These are phyloP conservation scores for Bryum argenteum DNA, from an alignment of 225 moss, liverwort and hornwort genomes.

Conservation along the genomic window DNA sequence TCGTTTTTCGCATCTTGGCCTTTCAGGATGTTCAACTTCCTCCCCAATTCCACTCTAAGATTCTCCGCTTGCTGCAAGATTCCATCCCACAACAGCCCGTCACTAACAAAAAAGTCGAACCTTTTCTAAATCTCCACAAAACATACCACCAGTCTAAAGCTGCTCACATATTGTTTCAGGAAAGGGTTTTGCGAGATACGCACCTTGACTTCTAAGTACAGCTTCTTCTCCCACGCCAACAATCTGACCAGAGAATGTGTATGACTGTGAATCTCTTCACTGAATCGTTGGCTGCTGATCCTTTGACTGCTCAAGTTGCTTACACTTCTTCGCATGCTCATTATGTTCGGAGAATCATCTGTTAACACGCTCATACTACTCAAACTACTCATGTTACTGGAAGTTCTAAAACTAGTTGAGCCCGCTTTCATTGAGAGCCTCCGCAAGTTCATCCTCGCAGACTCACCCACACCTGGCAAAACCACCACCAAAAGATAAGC, in stretches of 20 bases:
- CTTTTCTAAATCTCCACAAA: no score
- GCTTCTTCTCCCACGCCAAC: constrained; percentile 84
- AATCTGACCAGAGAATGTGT: constrained; percentile 71
- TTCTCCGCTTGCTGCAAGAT: constrained; percentile 65
- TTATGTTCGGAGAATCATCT: constrained; percentile 60
- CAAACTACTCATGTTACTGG: constrained; percentile 48
- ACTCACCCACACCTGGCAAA: constrained; percentile 53
- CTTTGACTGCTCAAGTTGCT: constrained; percentile 59
- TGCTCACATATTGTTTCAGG: background rate
- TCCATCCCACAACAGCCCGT: background rate
- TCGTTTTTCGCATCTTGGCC: constrained; percentile 68
- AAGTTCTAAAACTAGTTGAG: constrained; percentile 43
- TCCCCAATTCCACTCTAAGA: constrained; percentile 64
- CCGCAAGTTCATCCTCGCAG: constrained; percentile 57
- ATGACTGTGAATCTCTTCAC: constrained; percentile 62
- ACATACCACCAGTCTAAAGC: background rate
- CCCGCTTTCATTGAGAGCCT: constrained; percentile 49
- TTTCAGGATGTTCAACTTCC: constrained; percentile 48
- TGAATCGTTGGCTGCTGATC: constrained; percentile 50
- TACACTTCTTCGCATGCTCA: constrained; percentile 52
- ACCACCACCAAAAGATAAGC: constrained; percentile 9
- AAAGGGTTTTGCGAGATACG: background rate
- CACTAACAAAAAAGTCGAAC: background rate
- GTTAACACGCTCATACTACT: constrained; percentile 37
- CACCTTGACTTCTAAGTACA: constrained; percentile 77